These are phyloP conservation scores for Moesziomyces antarcticus DNA, from an alignment of 1,284 basidiomycete genomes.

Conservation along the genomic window DNA sequence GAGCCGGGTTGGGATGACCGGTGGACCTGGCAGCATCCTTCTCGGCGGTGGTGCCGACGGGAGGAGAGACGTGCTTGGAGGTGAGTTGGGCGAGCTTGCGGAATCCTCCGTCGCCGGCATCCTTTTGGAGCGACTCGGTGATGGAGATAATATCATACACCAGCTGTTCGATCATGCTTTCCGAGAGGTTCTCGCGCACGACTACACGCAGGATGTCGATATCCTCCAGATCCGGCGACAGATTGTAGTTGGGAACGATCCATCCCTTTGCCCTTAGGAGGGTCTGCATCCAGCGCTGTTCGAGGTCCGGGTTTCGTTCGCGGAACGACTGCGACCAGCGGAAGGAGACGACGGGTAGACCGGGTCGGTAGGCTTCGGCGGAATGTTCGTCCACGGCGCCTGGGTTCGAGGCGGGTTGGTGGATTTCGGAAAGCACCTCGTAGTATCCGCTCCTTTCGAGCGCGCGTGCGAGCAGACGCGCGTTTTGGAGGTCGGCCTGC, in stretches of 20 bases:
- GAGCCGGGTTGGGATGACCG: slow-evolving; percentile 26
- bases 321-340: slow-evolving; percentile 77
- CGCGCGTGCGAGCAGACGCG: slow-evolving; percentile 82
- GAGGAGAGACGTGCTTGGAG: slow-evolving; percentile 4
- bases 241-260: slow-evolving; percentile 70
- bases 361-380: slow-evolving; percentile 76
- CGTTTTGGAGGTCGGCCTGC: slow-evolving; percentile 78
- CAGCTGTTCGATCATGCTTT: slow-evolving; percentile 62
- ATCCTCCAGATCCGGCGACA: slow-evolving; percentile 51
- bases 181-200: slow-evolving; percentile 60
- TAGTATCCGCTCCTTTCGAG: slow-evolving; percentile 84
- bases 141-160: slow-evolving; percentile 63
- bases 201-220: slow-evolving; percentile 65
- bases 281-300: slow-evolving; percentile 90
- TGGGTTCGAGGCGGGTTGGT: slow-evolving; percentile 51
- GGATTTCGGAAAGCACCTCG: slow-evolving; percentile 71
- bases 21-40: slow-evolving; percentile 4
- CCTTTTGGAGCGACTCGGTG: slow-evolving; percentile 53
- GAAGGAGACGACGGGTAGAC: slow-evolving; percentile 92
- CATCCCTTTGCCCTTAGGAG: slow-evolving; percentile 81
- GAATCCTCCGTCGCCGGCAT: slow-evolving; percentile 27
- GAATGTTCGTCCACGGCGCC: slow-evolving; percentile 55
- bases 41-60: slow-evolving; percentile 4
- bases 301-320: slow-evolving; percentile 53
- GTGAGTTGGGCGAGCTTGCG: slow-evolving; percentile 30